Evolutionary conservation across 179 eudicot genomes (phyloP), one percentile per base, ranked within the genome.

Genomic region (Pouteria campechiana): DNA sequence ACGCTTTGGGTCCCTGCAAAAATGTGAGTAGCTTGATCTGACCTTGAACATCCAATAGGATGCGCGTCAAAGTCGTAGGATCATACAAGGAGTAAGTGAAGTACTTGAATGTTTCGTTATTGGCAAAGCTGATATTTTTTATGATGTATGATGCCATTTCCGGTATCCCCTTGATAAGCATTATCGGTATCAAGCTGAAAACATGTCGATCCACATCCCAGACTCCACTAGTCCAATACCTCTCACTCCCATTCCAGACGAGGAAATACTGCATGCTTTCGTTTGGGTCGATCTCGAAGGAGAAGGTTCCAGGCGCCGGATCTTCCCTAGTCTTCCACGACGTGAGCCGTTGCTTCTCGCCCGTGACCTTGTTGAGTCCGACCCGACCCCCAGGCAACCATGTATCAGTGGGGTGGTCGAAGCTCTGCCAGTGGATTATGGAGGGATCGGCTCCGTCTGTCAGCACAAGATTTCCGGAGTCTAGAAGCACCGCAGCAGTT

Each of bases 391-490:
- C 59, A 4, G 59, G 35, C 13, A 60, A 6, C 22, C 19, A 23
- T 3, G 59, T 52, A 12, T 60, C 54, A 1, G 54, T 17, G 18
- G 59, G 59, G 32, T 52, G 27, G 6, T 52, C 53, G 15, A 60
- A 60, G 20, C 65, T 60, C 30, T 60, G 59, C 65, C 59, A 60
- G 1, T 39, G 5, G 18, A 41, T 37, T n/a, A n/a, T n/a, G n/a
- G n/a, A n/a, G n/a, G n/a, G n/a, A 3, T 7, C 21, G 5, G 16
- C 4, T 1, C 27, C 41, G 1, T 52, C 35, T 13, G 14, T 32
- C 32, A 52, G 14, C 17, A 60, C 43, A 18, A 60, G 46, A 19
- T 60, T 60, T n/a, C 65, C 65, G 0, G 42, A n/a, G 23, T 60
- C 65, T 1, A 60, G 14, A 6, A 60, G 32, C 7, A n/a, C n/a